Conservation (phyloP, 805 yeast genomes). For the Lipomyces spencermartinsiae region DNA sequence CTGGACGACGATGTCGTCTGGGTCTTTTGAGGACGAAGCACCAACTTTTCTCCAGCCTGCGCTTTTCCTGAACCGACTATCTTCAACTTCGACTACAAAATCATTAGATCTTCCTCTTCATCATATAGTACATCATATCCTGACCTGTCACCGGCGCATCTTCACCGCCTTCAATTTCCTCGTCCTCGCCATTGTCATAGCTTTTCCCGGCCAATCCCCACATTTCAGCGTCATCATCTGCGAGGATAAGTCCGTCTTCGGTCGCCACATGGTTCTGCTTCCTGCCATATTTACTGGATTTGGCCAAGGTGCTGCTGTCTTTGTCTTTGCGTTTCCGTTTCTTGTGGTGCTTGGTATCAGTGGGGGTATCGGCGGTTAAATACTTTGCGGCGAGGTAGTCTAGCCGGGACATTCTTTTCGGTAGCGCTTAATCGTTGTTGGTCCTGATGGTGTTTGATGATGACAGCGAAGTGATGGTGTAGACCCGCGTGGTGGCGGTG, state of each 20-base stretch:
- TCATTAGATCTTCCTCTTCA: neutral
- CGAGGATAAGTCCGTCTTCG: conserved; percentile 33
- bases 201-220: conserved; percentile 25
- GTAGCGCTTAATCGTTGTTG: neutral
- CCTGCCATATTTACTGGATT: neutral
- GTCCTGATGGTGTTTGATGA: neutral
- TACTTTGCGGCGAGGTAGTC: conserved; percentile 57
- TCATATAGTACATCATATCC: conserved; percentile 3
- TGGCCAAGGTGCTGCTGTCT: conserved; percentile 16
- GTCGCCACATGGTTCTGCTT: conserved; percentile 1
- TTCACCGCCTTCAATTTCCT: conserved; percentile 47
- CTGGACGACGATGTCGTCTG: neutral
- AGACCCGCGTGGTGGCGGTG: neutral
- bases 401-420: conserved; percentile 51
- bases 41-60: conserved; percentile 42
- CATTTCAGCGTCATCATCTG: conserved; percentile 39
- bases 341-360: conserved; percentile 38
- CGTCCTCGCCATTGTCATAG: conserved; percentile 33
- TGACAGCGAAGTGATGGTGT: neutral
- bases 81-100: conserved; percentile 21
- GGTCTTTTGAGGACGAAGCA: neutral
- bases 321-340: conserved; percentile 41
- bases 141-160: conserved; percentile 33
- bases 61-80: conserved; percentile 9
- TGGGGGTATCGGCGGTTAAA: conserved; percentile 43